These are phyloP conservation scores for Candida koratica DNA, from an alignment of 805 yeast genomes.

Conservation along the genomic window DNA sequence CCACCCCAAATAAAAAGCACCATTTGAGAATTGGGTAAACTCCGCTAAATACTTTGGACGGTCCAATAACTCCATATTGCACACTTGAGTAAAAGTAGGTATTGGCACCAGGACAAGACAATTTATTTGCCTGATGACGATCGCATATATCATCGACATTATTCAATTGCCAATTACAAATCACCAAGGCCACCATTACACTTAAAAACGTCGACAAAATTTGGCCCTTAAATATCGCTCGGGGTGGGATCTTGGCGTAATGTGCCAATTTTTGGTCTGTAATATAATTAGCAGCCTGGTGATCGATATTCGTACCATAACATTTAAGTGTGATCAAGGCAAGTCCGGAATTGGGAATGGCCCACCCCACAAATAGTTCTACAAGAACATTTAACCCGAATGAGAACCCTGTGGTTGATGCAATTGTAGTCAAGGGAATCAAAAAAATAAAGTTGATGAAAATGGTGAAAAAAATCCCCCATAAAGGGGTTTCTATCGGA, in stretches of 20 bases:
- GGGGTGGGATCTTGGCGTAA: slow-evolving; percentile 61
- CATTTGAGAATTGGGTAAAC: slow-evolving; percentile 52
- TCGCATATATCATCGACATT: slow-evolving; percentile 36
- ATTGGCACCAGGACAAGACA: slow-evolving; percentile 42
- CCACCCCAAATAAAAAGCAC: slow-evolving; percentile 55
- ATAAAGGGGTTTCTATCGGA: slow-evolving; percentile 56
- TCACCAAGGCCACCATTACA: slow-evolving; percentile 29
- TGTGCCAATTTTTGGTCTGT: slow-evolving; percentile 46
- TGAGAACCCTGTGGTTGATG: slow-evolving; percentile 57
- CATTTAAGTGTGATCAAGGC: slow-evolving; percentile 52
- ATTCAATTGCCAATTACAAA: slow-evolving; percentile 39
- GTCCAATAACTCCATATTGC: slow-evolving; percentile 57
- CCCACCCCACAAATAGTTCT: slow-evolving; percentile 62
- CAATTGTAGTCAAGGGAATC: slow-evolving; percentile 59
- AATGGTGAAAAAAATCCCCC: slow-evolving; percentile 59
- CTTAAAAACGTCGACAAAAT: slow-evolving; percentile 34
- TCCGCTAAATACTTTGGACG: slow-evolving; percentile 54
- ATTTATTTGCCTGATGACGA: slow-evolving; percentile 30
- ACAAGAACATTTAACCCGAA: slow-evolving; percentile 61
- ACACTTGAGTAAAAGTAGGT: slow-evolving; percentile 52
- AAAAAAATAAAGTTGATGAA: slow-evolving; percentile 52
- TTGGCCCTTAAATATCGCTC: slow-evolving; percentile 51
- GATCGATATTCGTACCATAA: slow-evolving; percentile 53
- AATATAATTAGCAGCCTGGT: slow-evolving; percentile 58
- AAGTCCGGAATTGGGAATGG: slow-evolving; percentile 56